Base-by-base conservation (phyloP, 192 early-diverging fungal genomes). In the Backusella tuberculispora region DNA sequence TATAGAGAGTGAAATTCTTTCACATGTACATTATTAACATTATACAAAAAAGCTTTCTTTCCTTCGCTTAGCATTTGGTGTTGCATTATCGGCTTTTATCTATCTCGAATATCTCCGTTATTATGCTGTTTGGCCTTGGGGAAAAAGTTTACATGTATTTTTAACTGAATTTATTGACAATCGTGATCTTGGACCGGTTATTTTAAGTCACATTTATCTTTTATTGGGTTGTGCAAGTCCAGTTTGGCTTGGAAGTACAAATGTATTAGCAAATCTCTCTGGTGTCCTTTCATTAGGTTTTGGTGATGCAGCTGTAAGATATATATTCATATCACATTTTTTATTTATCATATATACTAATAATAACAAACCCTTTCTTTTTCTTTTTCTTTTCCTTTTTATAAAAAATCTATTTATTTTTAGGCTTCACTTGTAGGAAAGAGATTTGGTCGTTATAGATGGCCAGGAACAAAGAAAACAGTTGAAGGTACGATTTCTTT, bases 261-360 rank as follows among this genome's bases (percentile, higher is more conserved):
- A 83, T 63, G 72, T 80, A 19, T 68, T 80, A 50, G 88, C 83
- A 63, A 83, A 85, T 29, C 72, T 95, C 14, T 89, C 92, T 13
- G 97, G 97, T 4, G 91, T 98, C 34, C 78, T 99, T 73, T 84
- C 94, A 6, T 75, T 99, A 41, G 97, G 97, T 3, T 85, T 99
- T 71, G 96, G 95, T 4, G 97, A 99, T 84, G 83, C 95, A 4
- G 85, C 92, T 76, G 90, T 92, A 82, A 71, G 65, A 21, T 26
- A 65, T 26, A 67, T 66, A 50, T 21, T n/a, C 24, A 19, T 38
- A 66, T 5, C 63, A 44, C 26, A 66, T 41, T 42, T 42, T 34
- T 34, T 34, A 34, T 34, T 34, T 34, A 34, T 34, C 29, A 2
- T 2, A 34, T 34, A 34, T 34, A 34, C 29, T 34, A 34, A 34